Evolutionary conservation across 352 stramenopile species (phyloP), one percentile per base, ranked within the genome.

Genomic region (Phytophthora agathidicida): DNA sequence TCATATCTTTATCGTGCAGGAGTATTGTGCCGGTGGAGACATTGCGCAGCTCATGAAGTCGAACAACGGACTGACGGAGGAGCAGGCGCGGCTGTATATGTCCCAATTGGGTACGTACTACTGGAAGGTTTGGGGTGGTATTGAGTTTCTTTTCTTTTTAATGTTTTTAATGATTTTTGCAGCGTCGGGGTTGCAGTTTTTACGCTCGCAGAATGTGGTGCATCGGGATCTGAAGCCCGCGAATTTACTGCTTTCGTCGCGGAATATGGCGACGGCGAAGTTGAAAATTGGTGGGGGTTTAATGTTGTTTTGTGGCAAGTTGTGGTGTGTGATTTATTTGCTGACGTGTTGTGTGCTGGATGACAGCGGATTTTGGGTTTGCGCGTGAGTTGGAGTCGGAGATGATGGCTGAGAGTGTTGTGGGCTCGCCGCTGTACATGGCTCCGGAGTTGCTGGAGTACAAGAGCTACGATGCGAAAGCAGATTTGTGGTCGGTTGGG

Each of bases 401-500:
- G 57, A 87, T 79, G 39, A 77, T 93, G 60, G 83, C 83, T 11
- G 83, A 93, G 49, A 93, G 83, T 65, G 83, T 93, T 13, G 83
- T 93, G 10, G 83, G 83, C 0, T 93, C 83, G 3, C 83, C 83
- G 8, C 63, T 93, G 4, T 93, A 93, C 45, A 93, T 93, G 83
- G 83, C 83, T 0, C 83, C 83, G 0, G 83, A 93, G 41, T 52
- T 93, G 17, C 68, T 93, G 24, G 83, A 93, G 65, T 93, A 91
- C 78, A 93, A 93, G 62, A 88, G 80, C 56, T 93, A 93, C 57
- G 81, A 93, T 49, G 83, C 83, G 22, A 93, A 91, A 60, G 83
- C 83, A 0, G 83, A 93, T 54, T 59, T 93, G 24, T 93, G 83
- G 83, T 89, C 78, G 3, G 83, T 93, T 22, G 83, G 83, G 0